Percentiles rank a stretch among this genome's conserved stretches.
Conservation (phyloP, 805 yeast species). For the Kodamaea neixiangensis region DNA sequence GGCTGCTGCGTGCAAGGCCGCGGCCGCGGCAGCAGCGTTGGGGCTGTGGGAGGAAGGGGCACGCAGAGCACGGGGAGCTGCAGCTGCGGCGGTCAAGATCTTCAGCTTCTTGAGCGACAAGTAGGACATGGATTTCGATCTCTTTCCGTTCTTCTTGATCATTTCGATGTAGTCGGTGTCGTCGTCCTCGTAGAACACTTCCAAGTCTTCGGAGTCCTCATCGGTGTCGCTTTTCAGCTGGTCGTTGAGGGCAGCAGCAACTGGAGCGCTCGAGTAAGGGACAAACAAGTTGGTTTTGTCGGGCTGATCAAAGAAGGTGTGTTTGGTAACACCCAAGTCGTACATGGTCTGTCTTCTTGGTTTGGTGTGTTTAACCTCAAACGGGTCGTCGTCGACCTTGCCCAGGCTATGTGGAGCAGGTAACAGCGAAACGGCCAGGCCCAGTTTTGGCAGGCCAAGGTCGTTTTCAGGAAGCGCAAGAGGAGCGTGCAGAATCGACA, state of each 20-base stretch:
- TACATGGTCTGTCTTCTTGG: conserved; percentile 56
- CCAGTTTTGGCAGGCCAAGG: conserved; percentile 13
- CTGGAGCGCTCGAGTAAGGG: conserved; percentile 78
- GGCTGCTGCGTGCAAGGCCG: conserved; percentile 69
- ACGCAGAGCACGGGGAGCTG: conserved; percentile 78
- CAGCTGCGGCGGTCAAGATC: conserved; percentile 73
- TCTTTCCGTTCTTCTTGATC: conserved; percentile 48
- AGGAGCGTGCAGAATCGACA: conserved; percentile 22
- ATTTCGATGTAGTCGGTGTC: conserved; percentile 38
- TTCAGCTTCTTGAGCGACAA: conserved; percentile 51
- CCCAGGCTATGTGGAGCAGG: conserved; percentile 12
- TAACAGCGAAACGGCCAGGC: conserved; percentile 1
- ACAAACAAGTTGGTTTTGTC: conserved; percentile 51
- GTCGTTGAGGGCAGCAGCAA: conserved; percentile 63
- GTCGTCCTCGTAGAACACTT: conserved; percentile 45
- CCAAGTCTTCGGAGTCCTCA: conserved; percentile 46
- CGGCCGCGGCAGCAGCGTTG: conserved; percentile 72
- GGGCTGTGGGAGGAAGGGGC: conserved; percentile 57
- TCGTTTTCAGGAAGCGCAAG: neutral
- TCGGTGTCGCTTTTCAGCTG: conserved; percentile 20
- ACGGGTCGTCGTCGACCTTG: conserved; percentile 24
- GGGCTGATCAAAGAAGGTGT: conserved; percentile 44
- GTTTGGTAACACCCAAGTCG: conserved; percentile 48
- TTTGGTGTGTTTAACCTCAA: conserved; percentile 38
- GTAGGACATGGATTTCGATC: conserved; percentile 68